Evolutionary conservation across 768 basidiomycete species (phyloP), one percentile per base, ranked within the genome.

Genomic region (Mycena pura): DNA sequence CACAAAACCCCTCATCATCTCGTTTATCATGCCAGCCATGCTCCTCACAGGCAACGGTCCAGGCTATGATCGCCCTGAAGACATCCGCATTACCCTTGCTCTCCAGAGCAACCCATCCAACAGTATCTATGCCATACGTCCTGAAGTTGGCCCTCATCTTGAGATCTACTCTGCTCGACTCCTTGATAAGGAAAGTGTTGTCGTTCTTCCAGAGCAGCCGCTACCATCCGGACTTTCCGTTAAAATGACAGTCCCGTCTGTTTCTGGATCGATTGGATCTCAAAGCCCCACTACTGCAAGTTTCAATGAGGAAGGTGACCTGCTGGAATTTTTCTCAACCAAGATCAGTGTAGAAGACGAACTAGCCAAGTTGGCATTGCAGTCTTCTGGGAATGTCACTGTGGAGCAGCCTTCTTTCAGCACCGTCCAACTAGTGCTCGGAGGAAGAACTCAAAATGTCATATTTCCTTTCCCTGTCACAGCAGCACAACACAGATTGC

Each of bases 301-400:
- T 22, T 51, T 72, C 14, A 67, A 71, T 60, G 69, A 69, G 29
- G 66, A 70, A 36, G 70, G 69, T 46, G 68, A 71, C 32, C 36
- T 64, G 11, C 59, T 68, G 9, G 41, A 49, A 5, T 44, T 58
- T 6, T 58, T 73, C 41, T 57, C 61, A 5, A 50, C 48, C 2
- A 63, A 49, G 19, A 47, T 73, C 19, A 46, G 44, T 6, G 43
- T 73, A 13, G 63, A 60, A 6, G 56, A 65, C n/a, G 60, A 64
- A 24, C 32, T 52, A 10, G 52, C 62, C 9, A 49, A 66, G 46
- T 22, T 24, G 6, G n/a, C 60, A 9, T 69, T 68, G 39, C 60
- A 59, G 17, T 59, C 66, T 13, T 57, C 51, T 17, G 63, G 46
- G 13, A 45, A 39, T 14, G 62, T 63, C 2, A 14, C 56, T n/a